Conservation (phyloP, 1,284 basidiomycete genomes). For the Ganoderma sp. region DNA sequence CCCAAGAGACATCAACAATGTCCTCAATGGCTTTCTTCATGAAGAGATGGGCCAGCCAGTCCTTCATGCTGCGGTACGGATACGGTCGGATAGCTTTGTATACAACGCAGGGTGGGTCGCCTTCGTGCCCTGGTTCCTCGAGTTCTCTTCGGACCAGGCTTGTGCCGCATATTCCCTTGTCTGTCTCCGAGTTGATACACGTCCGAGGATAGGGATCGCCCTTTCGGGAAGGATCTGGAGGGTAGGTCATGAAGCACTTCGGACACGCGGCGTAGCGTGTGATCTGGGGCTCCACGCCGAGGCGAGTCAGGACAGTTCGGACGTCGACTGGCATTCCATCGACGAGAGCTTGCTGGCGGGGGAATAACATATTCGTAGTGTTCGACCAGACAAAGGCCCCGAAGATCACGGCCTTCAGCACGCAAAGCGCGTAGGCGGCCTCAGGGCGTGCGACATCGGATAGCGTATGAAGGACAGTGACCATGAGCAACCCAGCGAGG, state of each 20-base stretch:
- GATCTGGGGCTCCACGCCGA: slow-evolving; percentile 18
- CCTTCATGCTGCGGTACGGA: slow-evolving; percentile 7
- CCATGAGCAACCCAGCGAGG: slow-evolving; percentile 11
- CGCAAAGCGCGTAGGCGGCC: slow-evolving; percentile 2
- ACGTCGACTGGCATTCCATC: slow-evolving; percentile 17
- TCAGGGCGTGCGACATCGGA: not conserved
- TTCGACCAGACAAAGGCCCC: slow-evolving; percentile 1
- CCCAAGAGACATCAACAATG: slow-evolving; percentile 2
- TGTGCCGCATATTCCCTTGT: slow-evolving; percentile 4
- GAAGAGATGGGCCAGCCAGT: slow-evolving; percentile 14
- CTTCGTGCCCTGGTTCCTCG: not conserved
- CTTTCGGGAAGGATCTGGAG: slow-evolving; percentile 3
- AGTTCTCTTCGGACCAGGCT: not conserved
- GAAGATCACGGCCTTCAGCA: slow-evolving; percentile 5
- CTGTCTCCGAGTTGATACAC: slow-evolving; percentile 1
- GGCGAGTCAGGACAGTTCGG: slow-evolving; percentile 8
- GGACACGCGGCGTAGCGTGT: slow-evolving; percentile 20
- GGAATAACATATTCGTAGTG: not conserved
- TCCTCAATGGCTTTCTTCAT: slow-evolving; percentile 6
- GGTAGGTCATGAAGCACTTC: slow-evolving; percentile 14
- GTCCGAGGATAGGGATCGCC: slow-evolving; percentile 11
- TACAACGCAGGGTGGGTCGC: not conserved
- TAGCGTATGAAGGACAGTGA: slow-evolving; percentile 13
- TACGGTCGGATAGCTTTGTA: slow-evolving; percentile 9
- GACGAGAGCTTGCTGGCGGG: slow-evolving; percentile 6